Evolutionary conservation across 192 early-diverging fungal genomes (phyloP).

Genomic region (Helicostylum pulchrum): DNA sequence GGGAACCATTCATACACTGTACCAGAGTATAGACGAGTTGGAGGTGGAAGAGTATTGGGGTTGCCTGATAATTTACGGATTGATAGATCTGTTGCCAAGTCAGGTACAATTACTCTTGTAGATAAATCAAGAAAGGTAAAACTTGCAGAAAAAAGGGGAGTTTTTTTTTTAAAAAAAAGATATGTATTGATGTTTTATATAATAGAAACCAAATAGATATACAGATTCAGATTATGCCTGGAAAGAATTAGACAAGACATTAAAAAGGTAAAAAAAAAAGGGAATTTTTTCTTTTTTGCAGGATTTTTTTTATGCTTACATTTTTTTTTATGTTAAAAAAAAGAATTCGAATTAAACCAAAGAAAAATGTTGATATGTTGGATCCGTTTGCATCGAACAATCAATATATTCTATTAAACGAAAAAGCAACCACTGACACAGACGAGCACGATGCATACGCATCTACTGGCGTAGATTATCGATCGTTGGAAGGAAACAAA

Average conservation of each 20-base stretch:
- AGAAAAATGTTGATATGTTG: not conserved
- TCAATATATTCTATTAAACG: slow-evolving; percentile 1
- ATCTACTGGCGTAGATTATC: slow-evolving; percentile 37
- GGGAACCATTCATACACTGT: not conserved
- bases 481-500: slow-evolving; percentile 46
- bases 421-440: not conserved
- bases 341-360: slow-evolving; percentile 10
- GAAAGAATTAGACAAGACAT: slow-evolving; percentile 26
- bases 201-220: slow-evolving; percentile 14
- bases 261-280: slow-evolving; percentile 20
- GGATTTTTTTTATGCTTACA: slow-evolving; percentile 1
- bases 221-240: slow-evolving; percentile 22
- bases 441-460: not conserved
- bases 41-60: slow-evolving; percentile 5
- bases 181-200: not conserved
- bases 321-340: not conserved
- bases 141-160: not conserved
- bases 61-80: not conserved
- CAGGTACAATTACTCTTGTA: slow-evolving; percentile 5
- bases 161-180: no score
- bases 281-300: slow-evolving; percentile 20
- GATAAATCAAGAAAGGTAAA: slow-evolving; percentile 13
- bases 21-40: not conserved
- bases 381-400: not conserved
- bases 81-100: slow-evolving; percentile 27